Evolutionary conservation across 1,284 basidiomycete species (phyloP), one percentile per base, ranked within the genome.

Genomic region (Ganoderma leucocontextum): DNA sequence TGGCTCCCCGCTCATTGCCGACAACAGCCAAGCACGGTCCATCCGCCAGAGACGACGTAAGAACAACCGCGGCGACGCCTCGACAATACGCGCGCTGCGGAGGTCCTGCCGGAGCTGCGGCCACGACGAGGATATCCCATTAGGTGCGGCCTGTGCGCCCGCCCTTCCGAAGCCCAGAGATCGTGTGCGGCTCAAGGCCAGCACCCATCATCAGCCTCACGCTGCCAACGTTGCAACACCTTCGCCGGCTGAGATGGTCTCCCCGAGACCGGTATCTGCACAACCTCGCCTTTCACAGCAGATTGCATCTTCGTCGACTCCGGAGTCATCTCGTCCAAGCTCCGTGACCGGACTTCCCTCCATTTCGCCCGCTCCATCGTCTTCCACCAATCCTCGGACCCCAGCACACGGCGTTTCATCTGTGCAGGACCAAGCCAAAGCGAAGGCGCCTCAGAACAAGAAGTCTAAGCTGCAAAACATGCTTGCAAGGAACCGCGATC

Each of bases 401-500:
- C 52, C 62, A 19, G 4, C 49, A 15, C 60, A 58, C 17, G 39
- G n/a, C 5, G 52, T 17, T 33, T 9, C 62, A 13, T 35, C 53
- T 0, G 36, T 42, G 12, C 67, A 63, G 17, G 47, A 38, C 0
- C 38, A 66, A 1, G 49, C 65, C 13, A 74, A 73, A 33, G 9
- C 69, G n/a, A 80, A 78, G 67, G 61, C 77, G 9, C 80, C 83
- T 33, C 72, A 79, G 19, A 83, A 86, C 67, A 86, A 86, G 75
- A 85, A 83, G 69, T 73, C 81, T 0, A 84, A 84, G 9, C 75
- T 93, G 58, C 90, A 88, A 76, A 84, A 86, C 52, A 84, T 93
- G 81, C 80, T 93, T 47, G 84, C 84, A 42, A 85, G 85, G 44
- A 90, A 89, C 72, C 86, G 86, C 68, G 82, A 84, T 72, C 82